A percentile compares a stretch with the other conserved stretches of the same genome.
These are phyloP conservation scores for Trichopus zeylanicus DNA, from an alignment of 116 monocot genomes.

Conservation along the genomic window DNA sequence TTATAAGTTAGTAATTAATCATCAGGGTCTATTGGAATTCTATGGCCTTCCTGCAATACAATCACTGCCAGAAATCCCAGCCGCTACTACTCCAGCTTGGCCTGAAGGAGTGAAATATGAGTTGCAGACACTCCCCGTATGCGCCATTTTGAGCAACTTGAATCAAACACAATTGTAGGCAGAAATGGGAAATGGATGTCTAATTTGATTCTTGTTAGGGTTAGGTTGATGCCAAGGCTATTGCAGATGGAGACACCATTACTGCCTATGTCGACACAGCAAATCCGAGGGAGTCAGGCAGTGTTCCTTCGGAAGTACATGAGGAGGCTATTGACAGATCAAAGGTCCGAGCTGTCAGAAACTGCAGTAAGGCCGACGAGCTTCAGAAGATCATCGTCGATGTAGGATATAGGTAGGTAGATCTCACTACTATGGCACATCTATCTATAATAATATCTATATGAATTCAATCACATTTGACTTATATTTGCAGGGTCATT, in stretches of 20 bases:
- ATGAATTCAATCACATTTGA: no score
- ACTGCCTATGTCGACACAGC: conserved; percentile 67
- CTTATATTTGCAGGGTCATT: conserved; percentile 51
- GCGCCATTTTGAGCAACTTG: background rate
- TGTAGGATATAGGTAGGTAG: conserved; percentile 36
- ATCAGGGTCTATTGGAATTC: conserved; percentile 70
- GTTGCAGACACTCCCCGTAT: conserved; percentile 78
- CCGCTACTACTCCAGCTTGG: conserved; percentile 16
- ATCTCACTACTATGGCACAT: background rate
- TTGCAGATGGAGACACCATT: conserved; percentile 70
- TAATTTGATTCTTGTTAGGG: background rate
- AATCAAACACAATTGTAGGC: background rate
- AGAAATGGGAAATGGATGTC: background rate
- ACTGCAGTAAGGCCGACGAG: conserved; percentile 54
- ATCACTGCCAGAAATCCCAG: conserved; percentile 10
- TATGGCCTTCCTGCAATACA: conserved; percentile 59
- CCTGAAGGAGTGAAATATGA: conserved; percentile 61
- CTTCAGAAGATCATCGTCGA: conserved; percentile 54
- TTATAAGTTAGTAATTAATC: no score
- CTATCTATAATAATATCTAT: no score
- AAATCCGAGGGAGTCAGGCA: conserved; percentile 40
- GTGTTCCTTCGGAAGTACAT: conserved; percentile 45
- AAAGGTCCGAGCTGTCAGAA: conserved; percentile 42
- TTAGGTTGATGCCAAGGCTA: conserved; percentile 53
- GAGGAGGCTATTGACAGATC: conserved; percentile 44